Conservation (phyloP, 1,284 basidiomycete species). For the Leccinum proliferum region DNA sequence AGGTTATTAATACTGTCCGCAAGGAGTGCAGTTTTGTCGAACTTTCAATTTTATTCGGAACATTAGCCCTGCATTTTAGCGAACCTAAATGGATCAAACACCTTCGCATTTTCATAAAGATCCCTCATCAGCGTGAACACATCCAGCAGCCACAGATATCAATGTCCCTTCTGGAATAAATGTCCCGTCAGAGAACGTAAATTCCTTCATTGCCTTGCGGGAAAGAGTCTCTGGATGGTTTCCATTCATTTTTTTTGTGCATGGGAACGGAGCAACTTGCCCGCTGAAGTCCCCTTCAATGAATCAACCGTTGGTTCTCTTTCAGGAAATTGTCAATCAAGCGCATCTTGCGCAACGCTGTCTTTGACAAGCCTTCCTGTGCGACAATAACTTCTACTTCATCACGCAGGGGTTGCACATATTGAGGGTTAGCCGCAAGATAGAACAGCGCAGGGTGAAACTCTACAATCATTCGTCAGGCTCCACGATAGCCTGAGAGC, state of each 20-base stretch:
- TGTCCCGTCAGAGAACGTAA: slow-evolving; percentile 38
- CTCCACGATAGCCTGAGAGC: not conserved
- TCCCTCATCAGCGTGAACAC: slow-evolving; percentile 25
- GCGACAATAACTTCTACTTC: not conserved
- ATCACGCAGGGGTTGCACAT: not conserved
- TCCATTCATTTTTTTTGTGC: not conserved
- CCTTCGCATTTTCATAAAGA: slow-evolving; percentile 21
- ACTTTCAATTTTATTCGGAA: no score
- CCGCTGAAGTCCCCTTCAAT: not conserved
- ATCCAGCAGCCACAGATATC: slow-evolving; percentile 21
- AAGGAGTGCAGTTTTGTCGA: no score
- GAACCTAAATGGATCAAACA: slow-evolving; percentile 33
- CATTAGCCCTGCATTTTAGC: slow-evolving; percentile 14
- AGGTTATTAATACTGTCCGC: no score
- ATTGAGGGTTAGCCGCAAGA: not conserved
- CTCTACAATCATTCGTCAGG: not conserved
- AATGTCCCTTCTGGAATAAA: slow-evolving; percentile 33
- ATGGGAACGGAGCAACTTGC: not conserved
- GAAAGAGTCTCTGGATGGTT: not conserved
- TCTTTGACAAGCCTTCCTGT: not conserved
- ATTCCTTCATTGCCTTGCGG: slow-evolving; percentile 32
- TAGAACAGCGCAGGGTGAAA: not conserved
- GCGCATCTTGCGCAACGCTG: not conserved
- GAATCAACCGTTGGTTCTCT: not conserved
- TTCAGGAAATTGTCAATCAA: not conserved